Conservation (phyloP, 192 early-diverging fungal genomes). For the Rhizophagus clarus region DNA sequence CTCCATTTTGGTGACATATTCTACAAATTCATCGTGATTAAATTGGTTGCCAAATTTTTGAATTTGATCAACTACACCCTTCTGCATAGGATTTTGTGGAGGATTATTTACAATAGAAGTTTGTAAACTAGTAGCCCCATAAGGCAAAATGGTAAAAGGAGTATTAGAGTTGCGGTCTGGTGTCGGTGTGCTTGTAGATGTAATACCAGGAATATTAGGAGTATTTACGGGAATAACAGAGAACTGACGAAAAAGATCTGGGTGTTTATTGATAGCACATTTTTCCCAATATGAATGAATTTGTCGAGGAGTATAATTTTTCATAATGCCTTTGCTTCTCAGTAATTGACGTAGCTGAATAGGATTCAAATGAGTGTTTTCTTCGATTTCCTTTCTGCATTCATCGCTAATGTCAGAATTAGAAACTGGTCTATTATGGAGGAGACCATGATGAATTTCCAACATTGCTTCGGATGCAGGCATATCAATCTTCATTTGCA, state of each 20-base stretch:
- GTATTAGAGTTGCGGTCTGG: neutral
- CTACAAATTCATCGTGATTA: slow-evolving; percentile 27
- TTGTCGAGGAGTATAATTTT: slow-evolving; percentile 29
- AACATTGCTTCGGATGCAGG: slow-evolving; percentile 30
- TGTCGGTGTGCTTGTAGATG: neutral
- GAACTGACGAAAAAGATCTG: neutral
- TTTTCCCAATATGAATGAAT: slow-evolving; percentile 31
- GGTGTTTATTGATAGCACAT: slow-evolving; percentile 2
- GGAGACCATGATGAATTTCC: slow-evolving; percentile 26
- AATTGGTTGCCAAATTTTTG: neutral
- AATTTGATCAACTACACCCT: neutral
- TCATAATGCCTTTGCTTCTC: slow-evolving; percentile 20
- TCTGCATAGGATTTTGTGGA: neutral
- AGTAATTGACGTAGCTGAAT: slow-evolving; percentile 23
- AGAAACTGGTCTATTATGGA: slow-evolving; percentile 21
- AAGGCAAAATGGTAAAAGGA: slow-evolving; percentile 1
- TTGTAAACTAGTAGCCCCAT: neutral
- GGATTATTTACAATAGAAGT: neutral
- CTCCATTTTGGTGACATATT: slow-evolving; percentile 27
- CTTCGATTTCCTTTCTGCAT: slow-evolving; percentile 29
- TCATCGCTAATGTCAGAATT: slow-evolving; percentile 28
- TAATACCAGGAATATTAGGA: neutral
- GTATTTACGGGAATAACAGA: neutral
- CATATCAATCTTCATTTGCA: slow-evolving; percentile 34
- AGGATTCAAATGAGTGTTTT: slow-evolving; percentile 18